Percentiles rank a stretch among this genome's conserved stretches.
phyloP scores from a whole-genome alignment of 2,329 filamentous ascomycete species.

The Pseudocercospora cruenta region DNA sequence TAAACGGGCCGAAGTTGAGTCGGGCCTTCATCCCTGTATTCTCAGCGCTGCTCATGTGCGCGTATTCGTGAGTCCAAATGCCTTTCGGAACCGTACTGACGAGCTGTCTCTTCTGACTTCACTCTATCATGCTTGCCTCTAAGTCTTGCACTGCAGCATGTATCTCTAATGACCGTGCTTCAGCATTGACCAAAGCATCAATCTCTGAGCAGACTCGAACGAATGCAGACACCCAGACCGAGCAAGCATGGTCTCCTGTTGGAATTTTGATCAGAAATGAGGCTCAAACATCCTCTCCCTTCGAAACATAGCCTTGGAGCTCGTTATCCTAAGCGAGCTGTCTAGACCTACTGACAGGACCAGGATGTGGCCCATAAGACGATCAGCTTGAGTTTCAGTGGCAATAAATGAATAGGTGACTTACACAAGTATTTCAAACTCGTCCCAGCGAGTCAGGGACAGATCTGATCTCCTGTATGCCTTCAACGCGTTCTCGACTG shows the following conservation, averaged over 20 bases:
- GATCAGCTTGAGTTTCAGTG: slow-evolving; percentile 22
- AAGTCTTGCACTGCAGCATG: background rate
- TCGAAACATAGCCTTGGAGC: background rate
- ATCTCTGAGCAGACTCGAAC: background rate
- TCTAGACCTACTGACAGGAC: slow-evolving; percentile 31
- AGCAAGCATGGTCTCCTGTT: background rate
- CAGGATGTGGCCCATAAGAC: slow-evolving; percentile 32
- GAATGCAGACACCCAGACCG: background rate
- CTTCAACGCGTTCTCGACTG: slow-evolving; percentile 61
- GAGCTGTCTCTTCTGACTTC: background rate
- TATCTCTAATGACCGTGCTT: background rate
- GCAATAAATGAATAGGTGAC: slow-evolving; percentile 36
- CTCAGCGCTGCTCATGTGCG: background rate
- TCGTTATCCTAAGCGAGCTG: background rate
- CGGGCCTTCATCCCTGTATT: slow-evolving; percentile 2
- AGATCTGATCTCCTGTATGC: slow-evolving; percentile 71
- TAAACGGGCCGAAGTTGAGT: background rate
- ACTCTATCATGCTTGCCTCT: background rate
- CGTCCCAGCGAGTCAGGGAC: slow-evolving; percentile 70
- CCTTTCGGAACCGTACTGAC: background rate
- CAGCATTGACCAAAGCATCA: background rate
- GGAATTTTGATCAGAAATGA: background rate
- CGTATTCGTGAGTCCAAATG: slow-evolving; percentile 4
- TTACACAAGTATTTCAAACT: slow-evolving; percentile 66
- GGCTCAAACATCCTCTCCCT: background rate